phyloP scores from a whole-genome alignment of 192 early-diverging fungal genomes.

The Podila clonocystis region DNA sequence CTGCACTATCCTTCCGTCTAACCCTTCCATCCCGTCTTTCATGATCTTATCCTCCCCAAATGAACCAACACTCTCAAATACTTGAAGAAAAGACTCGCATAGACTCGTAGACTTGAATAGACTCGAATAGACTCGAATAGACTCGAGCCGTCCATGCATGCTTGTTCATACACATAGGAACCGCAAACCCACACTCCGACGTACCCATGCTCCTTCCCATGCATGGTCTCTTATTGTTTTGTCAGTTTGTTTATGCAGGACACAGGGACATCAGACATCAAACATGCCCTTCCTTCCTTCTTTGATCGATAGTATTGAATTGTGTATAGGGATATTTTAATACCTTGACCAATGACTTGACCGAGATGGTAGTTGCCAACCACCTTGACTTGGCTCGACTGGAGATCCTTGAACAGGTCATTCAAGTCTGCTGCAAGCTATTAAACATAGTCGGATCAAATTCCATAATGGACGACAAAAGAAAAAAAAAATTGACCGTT shows the following conservation, averaged over 20 bases:
- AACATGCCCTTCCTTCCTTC: neutral
- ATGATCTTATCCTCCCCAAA: no score
- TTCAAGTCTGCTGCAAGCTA: conserved; percentile 69
- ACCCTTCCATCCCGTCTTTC: no score
- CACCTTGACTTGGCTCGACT: conserved; percentile 58
- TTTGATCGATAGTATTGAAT: neutral
- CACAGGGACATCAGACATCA: neutral
- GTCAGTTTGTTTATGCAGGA: neutral
- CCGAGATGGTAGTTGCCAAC: conserved; percentile 68
- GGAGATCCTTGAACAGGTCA: conserved; percentile 70
- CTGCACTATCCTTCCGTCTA: no score
- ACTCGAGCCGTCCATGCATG: no score
- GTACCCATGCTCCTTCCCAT: no score
- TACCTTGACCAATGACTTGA: conserved; percentile 64
- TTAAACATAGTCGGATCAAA: neutral
- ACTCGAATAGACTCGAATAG: no score
- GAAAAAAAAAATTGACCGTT: neutral
- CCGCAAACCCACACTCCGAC: no score
- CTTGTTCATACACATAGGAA: no score
- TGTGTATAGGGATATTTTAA: neutral
- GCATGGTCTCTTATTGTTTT: no score
- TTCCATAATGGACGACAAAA: conserved; percentile 7
- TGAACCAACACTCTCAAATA: no score
- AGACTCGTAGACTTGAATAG: no score
- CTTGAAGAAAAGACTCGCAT: no score